Percentiles rank a stretch among this genome's conserved stretches.
phyloP scores from a whole-genome alignment of 257 asterid genomes.

The Linderniella brevidens region DNA sequence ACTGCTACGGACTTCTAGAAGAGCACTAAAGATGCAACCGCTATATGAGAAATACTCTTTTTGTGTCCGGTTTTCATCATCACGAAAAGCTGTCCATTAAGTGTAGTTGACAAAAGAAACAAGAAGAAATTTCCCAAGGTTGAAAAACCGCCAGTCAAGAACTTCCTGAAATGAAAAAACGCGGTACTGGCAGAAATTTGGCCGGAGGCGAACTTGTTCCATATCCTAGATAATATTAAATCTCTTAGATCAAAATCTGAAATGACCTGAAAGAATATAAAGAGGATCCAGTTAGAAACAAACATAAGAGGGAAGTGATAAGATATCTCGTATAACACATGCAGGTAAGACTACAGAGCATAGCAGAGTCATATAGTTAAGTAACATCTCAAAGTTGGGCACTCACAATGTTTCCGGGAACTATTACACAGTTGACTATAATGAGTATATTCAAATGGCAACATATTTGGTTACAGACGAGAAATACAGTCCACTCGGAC shows the following conservation, averaged over 20 bases:
- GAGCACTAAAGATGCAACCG: constrained; percentile 35
- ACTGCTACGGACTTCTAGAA: constrained; percentile 35
- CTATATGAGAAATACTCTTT: constrained; percentile 31
- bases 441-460: too few species aligned
- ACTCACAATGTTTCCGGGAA: too few species aligned
- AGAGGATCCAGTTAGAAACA: constrained; percentile 8
- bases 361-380: neutral
- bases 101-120: constrained; percentile 83
- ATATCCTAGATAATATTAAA: constrained; percentile 50
- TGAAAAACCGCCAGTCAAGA: constrained; percentile 71
- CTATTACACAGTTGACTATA: too few species aligned
- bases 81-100: constrained; percentile 40
- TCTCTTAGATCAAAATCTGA: constrained; percentile 25
- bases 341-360: neutral
- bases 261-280: constrained; percentile 29
- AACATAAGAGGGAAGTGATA: neutral
- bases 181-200: constrained; percentile 47
- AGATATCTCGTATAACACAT: neutral
- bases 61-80: constrained; percentile 38
- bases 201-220: constrained; percentile 76
- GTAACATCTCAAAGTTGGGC: too few species aligned
- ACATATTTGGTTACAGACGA: too few species aligned
- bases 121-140: constrained; percentile 61
- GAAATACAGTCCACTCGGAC: too few species aligned
- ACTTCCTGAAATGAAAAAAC: constrained; percentile 71